phyloP scores from a whole-genome alignment of 2,329 filamentous ascomycete species.

The Cucurbitaria berberidis region DNA sequence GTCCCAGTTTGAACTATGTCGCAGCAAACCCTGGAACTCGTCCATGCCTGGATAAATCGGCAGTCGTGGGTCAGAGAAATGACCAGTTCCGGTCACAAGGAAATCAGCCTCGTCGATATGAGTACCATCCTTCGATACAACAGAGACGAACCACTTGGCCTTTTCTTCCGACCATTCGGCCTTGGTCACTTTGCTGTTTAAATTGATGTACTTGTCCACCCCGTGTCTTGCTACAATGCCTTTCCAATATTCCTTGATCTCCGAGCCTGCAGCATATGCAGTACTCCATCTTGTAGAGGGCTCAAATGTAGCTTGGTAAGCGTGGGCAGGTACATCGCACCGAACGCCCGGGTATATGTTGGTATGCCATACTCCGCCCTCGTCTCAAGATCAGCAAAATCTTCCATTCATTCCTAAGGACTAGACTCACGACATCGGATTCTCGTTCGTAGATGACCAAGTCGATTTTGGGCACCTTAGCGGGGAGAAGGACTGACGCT shows the following conservation, averaged over 20 bases:
- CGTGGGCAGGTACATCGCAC: conserved; percentile 51
- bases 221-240: conserved; percentile 42
- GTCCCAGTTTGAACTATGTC: conserved; percentile 19
- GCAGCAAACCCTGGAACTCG: conserved; percentile 15
- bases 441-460: conserved; percentile 53
- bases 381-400: neutral
- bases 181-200: conserved; percentile 39
- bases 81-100: conserved; percentile 36
- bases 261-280: conserved; percentile 43
- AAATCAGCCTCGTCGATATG: conserved; percentile 16
- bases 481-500: conserved; percentile 67
- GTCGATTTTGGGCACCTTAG: conserved; percentile 69
- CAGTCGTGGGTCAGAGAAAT: conserved; percentile 8
- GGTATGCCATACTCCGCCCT: conserved; percentile 58
- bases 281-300: conserved; percentile 46
- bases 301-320: conserved; percentile 48
- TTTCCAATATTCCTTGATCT: conserved; percentile 48
- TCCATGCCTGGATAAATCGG: conserved; percentile 10
- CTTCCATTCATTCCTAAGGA: neutral
- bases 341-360: conserved; percentile 68
- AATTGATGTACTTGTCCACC: conserved; percentile 40
- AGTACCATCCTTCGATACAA: conserved; percentile 58
- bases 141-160: conserved; percentile 69
- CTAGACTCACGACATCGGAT: conserved; percentile 48
- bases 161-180: conserved; percentile 43